Evolutionary conservation across 306 rosid species (phyloP).

Genomic region (Vicia villosa): DNA sequence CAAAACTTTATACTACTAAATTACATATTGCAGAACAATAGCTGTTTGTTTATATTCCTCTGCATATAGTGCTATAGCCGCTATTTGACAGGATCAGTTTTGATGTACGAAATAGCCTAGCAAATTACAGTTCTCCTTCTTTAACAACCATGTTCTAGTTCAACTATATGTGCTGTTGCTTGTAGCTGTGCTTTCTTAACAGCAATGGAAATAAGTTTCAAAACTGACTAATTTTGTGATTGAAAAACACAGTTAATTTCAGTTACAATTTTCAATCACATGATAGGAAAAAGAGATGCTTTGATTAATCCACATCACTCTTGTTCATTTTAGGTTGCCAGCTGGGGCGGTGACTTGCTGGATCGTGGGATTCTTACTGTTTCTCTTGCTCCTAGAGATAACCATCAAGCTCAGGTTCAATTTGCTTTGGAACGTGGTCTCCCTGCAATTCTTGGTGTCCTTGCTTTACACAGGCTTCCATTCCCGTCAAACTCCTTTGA

Average conservation of each 20-base stretch:
- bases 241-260: neutral
- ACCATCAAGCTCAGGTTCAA: constrained; percentile 99
- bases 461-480: constrained; percentile 93
- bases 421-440: constrained; percentile 98
- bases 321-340: constrained; percentile 73
- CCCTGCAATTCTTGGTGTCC: constrained; percentile 96
- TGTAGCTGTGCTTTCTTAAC: constrained; percentile 1
- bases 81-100: neutral
- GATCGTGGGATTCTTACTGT: constrained; percentile 89
- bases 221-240: constrained; percentile 7
- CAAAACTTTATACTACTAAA: neutral
- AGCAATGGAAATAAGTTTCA: neutral
- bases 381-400: constrained; percentile 98
- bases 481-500: constrained; percentile 96
- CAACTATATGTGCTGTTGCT: neutral
- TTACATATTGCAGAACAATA: neutral
- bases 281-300: constrained; percentile 2
- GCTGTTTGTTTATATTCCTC: neutral
- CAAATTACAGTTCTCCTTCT: constrained; percentile 8
- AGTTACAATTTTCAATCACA: constrained; percentile 11
- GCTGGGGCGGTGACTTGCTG: constrained; percentile 98
- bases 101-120: neutral
- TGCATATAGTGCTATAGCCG: neutral
- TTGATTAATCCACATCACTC: constrained; percentile 24
- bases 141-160: constrained; percentile 8